phyloP scores from a whole-genome alignment of 352 stramenopile genomes.

The Phytopythium montanum region DNA sequence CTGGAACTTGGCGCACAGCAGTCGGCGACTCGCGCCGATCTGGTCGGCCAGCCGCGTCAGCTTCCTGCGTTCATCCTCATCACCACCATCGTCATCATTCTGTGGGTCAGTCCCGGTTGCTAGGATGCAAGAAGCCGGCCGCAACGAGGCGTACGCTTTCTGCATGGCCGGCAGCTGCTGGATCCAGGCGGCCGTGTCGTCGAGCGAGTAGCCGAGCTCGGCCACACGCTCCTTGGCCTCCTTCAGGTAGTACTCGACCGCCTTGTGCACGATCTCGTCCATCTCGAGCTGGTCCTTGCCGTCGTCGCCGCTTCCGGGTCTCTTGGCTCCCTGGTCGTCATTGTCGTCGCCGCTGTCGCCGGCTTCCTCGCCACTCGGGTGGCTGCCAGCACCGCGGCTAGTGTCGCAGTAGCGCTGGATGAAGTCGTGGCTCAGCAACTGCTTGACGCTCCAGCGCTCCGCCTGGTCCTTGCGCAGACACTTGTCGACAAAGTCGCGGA shows the following conservation, averaged over 20 bases:
- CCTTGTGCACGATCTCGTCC: conserved; percentile 75
- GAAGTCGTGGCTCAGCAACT: conserved; percentile 75
- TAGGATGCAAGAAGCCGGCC: neutral
- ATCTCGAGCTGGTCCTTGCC: conserved; percentile 69
- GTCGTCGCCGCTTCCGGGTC: conserved; percentile 33
- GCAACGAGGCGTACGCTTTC: conserved; percentile 46
- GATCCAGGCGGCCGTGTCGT: conserved; percentile 76
- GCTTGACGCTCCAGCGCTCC: conserved; percentile 78
- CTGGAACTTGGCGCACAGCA: conserved; percentile 73
- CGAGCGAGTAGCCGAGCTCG: conserved; percentile 62
- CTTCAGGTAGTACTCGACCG: conserved; percentile 77
- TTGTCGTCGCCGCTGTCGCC: conserved; percentile 12
- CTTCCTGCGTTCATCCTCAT: conserved; percentile 42
- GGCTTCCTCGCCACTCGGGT: conserved; percentile 19
- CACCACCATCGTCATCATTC: neutral
- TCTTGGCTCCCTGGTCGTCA: conserved; percentile 16
- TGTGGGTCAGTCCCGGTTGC: neutral
- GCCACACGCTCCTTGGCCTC: conserved; percentile 68
- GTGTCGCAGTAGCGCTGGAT: conserved; percentile 38
- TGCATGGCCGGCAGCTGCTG: conserved; percentile 77
- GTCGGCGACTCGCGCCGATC: conserved; percentile 43
- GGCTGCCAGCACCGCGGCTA: neutral
- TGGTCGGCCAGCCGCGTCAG: conserved; percentile 76
- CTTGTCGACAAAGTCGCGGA: conserved; percentile 78
- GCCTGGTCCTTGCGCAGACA: conserved; percentile 78